These are phyloP conservation scores for Salix brachista DNA, from an alignment of 345 rosid species.

Conservation along the genomic window DNA sequence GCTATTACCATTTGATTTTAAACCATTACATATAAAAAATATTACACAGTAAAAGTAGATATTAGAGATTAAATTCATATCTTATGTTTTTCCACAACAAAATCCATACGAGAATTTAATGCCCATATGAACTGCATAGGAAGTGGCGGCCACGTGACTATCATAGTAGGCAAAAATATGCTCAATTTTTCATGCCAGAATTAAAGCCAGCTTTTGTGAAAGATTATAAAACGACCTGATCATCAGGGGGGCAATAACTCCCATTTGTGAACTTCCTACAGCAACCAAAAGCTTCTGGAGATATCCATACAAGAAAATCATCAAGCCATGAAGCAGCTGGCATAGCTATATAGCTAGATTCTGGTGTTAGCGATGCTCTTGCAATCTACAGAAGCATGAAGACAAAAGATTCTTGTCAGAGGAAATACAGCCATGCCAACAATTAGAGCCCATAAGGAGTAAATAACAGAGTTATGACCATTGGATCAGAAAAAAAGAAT, in stretches of 20 bases:
- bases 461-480: not conserved
- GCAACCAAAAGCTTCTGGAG: slow-evolving; percentile 99
- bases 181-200: not conserved
- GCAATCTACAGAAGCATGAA: slow-evolving; percentile 52
- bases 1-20: not conserved
- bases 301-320: slow-evolving; percentile 96
- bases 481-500: not conserved
- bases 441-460: not conserved
- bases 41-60: not conserved
- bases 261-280: slow-evolving; percentile 91
- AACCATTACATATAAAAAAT: not conserved
- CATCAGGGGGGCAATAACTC: slow-evolving; percentile 90
- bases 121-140: not conserved
- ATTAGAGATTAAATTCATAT: no score
- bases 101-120: not conserved
- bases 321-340: slow-evolving; percentile 99
- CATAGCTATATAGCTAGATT: slow-evolving; percentile 89
- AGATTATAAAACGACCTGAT: slow-evolving; percentile 55
- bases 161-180: not conserved
- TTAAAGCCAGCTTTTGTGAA: slow-evolving; percentile 7
- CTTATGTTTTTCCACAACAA: no score
- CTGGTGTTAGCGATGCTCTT: slow-evolving; percentile 72
- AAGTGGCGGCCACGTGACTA: not conserved
- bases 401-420: slow-evolving; percentile 12
- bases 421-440: not conserved